Base-by-base conservation (phyloP, 768 basidiomycete species). In the Panaeolus cyanescens region DNA sequence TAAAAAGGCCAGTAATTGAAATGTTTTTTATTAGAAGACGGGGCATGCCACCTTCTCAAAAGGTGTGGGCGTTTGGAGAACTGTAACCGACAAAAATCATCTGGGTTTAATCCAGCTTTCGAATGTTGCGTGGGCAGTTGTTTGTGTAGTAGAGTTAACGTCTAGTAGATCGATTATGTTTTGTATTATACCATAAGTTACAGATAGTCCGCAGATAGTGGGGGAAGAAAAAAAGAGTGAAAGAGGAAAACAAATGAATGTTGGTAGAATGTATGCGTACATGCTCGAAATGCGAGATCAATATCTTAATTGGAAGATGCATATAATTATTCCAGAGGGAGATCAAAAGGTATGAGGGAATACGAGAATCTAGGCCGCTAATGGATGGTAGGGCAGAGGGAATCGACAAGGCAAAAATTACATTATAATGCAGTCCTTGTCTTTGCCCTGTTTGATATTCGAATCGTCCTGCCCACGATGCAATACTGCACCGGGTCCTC, bases 381-480 rank as follows among this genome's bases (percentile, higher is more conserved):
- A 50, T 30, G 45, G 22, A 28, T 25, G 25, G 45, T 4, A 13
- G 45, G 45, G 25, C 30, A 50, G 25, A 28, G 13, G 25, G 45
- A n/a, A n/a, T n/a, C n/a, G n/a, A n/a, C 30, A n/a, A 50, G 25
- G 25, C 45, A 28, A 22, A 9, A 28, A 28, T 56, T 81, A 96
- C 93, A 95, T 95, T 71, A 96, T 88, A 54, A 92, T 76, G 70
- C 94, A 96, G 55, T 94, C 93, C 75, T 92, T 92, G 71, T 87
- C 87, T 74, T 89, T 89, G 58, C 77, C 78, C 25, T 77, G 80
- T 71, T 88, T 86, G 55, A 76, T 80, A 60, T 74, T 74, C 34
- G 63, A 70, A 15, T 72, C 76, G 10, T 72, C 82, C 9, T 80
- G 82, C 45, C 82, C 84, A 39, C 89, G 85, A 59, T 84, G 79